A percentile compares a stretch with the other conserved stretches of the same genome.
These are phyloP conservation scores for Maudiozyma barnettii DNA, from an alignment of 805 yeast genomes.

Conservation along the genomic window DNA sequence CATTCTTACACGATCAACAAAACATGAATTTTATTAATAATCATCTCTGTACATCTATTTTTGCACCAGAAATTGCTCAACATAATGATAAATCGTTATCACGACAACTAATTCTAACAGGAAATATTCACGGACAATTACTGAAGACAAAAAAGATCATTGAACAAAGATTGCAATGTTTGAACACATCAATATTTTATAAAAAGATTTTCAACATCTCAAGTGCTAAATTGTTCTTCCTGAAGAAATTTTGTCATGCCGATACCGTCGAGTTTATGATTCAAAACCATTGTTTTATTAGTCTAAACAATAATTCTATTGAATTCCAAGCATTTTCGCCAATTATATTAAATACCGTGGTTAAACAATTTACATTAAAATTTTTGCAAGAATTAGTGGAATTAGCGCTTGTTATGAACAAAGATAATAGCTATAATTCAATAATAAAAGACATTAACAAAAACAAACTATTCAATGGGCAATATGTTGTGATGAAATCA, in stretches of 20 bases:
- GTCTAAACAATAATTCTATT: conserved; percentile 14
- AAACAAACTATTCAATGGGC: not conserved
- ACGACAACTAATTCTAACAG: conserved; percentile 15
- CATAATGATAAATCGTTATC: not conserved
- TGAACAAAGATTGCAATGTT: conserved; percentile 6
- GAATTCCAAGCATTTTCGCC: conserved; percentile 19
- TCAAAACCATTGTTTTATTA: conserved; percentile 21
- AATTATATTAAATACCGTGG: conserved; percentile 13
- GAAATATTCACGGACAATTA: conserved; percentile 13
- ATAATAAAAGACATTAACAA: not conserved
- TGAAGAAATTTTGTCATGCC: conserved; percentile 12
- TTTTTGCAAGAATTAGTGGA: conserved; percentile 24
- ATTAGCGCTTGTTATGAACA: conserved; percentile 3
- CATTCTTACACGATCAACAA: conserved; percentile 16
- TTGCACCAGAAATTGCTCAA: not conserved
- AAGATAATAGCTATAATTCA: not conserved
- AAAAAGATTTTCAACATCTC: conserved; percentile 15
- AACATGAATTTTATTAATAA: conserved; percentile 12
- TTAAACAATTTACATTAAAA: conserved; percentile 19
- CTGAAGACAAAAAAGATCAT: conserved; percentile 14
- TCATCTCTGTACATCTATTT: not conserved
- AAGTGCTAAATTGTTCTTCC: conserved; percentile 17
- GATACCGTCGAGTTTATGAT: conserved; percentile 21
- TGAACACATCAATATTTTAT: conserved; percentile 8
- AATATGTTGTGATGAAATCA: conserved; percentile 1